A percentile compares a stretch with the other conserved stretches of the same genome.
Conservation (phyloP, 495 filamentous ascomycete genomes). For the Hapsidospora chrysogenum region DNA sequence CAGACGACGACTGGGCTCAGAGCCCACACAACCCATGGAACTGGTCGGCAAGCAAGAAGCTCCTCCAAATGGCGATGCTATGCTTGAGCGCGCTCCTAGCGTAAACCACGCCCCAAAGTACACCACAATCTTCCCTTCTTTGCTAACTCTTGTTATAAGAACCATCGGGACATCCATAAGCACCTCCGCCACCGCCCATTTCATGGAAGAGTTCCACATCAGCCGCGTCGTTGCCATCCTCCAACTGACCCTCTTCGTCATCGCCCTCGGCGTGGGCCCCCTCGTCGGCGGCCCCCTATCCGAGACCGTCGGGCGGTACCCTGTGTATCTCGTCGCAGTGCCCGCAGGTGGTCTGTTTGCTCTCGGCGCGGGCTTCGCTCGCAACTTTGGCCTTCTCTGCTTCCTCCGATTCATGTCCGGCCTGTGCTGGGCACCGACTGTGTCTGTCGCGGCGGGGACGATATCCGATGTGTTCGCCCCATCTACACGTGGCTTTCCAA, state of each 20-base stretch:
- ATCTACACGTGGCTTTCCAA: constrained; percentile 22
- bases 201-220: not conserved
- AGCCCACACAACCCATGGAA: not conserved
- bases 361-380: constrained; percentile 40
- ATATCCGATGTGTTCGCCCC: constrained; percentile 35
- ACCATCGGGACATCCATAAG: not conserved
- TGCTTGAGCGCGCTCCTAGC: not conserved
- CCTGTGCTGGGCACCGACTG: constrained; percentile 31
- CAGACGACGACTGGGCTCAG: constrained; percentile 6
- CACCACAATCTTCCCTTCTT: not conserved
- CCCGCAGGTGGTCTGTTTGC: constrained; percentile 43
- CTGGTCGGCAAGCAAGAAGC: constrained; percentile 1
- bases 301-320: constrained; percentile 35
- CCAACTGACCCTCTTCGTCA: constrained; percentile 38
- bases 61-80: not conserved
- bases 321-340: constrained; percentile 31
- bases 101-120: no score
- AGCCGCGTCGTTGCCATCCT: constrained; percentile 21
- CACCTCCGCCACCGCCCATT: not conserved
- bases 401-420: constrained; percentile 51
- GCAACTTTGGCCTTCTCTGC: constrained; percentile 36
- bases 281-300: constrained; percentile 43
- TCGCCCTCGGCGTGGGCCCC: constrained; percentile 43
- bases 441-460: constrained; percentile 39
- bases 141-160: not conserved